Evolutionary conservation across 345 rosid species (phyloP).

Genomic region (Pistacia atlantica): DNA sequence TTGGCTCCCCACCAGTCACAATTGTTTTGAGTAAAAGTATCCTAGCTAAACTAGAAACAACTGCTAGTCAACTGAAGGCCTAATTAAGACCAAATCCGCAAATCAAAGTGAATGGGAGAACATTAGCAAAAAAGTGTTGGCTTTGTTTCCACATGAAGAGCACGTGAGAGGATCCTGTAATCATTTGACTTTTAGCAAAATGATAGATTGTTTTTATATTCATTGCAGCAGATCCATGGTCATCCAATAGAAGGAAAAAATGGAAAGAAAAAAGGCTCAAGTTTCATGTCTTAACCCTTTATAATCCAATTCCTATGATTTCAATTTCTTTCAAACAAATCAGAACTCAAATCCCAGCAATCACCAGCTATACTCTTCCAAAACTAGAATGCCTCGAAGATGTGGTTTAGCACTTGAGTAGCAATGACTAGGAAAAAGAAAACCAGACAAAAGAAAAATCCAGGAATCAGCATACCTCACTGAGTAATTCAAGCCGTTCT

Average conservation of each 20-base stretch:
- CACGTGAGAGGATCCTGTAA: not conserved
- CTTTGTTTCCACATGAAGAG: too few relatives aligned
- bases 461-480: slow-evolving; percentile 60
- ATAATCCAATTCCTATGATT: not conserved
- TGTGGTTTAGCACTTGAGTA: not conserved
- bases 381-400: not conserved
- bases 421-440: slow-evolving; percentile 1
- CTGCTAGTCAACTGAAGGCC: too few relatives aligned
- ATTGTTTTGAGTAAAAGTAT: too few relatives aligned
- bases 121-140: too few relatives aligned
- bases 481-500: slow-evolving; percentile 79
- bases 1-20: too few relatives aligned
- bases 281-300: not conserved
- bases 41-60: too few relatives aligned
- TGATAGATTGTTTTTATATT: too few relatives aligned
- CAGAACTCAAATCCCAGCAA: not conserved
- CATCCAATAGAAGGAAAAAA: not conserved
- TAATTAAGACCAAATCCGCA: too few relatives aligned
- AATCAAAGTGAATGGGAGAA: too few relatives aligned
- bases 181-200: not conserved
- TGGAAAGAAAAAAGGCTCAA: not conserved
- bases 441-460: not conserved
- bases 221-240: not conserved
- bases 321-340: not conserved
- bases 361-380: not conserved